Conservation (phyloP, 2,329 filamentous ascomycete species). For the Fusarium sp. region DNA sequence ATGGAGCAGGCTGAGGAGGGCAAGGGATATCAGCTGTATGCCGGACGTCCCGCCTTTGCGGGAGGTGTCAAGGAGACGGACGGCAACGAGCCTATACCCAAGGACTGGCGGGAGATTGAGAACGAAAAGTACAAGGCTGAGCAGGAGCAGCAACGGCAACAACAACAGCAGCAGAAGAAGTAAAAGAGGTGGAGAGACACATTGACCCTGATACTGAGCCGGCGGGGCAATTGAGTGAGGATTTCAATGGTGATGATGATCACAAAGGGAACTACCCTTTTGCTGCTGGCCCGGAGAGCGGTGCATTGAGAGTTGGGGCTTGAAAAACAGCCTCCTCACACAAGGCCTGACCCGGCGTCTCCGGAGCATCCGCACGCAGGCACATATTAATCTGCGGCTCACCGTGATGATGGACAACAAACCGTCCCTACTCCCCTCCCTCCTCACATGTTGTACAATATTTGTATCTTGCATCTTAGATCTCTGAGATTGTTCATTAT, state of each 20-base stretch:
- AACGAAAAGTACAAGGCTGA: constrained; percentile 67
- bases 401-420: background rate
- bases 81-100: constrained; percentile 72
- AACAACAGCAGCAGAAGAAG: constrained; percentile 44
- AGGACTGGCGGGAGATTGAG: constrained; percentile 74
- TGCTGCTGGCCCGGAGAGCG: background rate
- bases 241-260: background rate
- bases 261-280: background rate
- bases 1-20: constrained; percentile 68
- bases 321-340: background rate
- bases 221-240: background rate
- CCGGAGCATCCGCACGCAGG: background rate
- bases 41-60: constrained; percentile 77
- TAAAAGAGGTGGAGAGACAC: constrained; percentile 4
- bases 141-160: constrained; percentile 45
- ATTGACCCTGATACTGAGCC: background rate
- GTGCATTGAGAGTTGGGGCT: background rate
- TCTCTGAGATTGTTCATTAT: background rate
- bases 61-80: constrained; percentile 73
- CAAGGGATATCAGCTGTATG: constrained; percentile 79
- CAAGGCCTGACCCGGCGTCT: background rate
- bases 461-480: constrained; percentile 10
- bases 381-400: background rate
- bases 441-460: constrained; percentile 9
- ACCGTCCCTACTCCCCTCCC: background rate